Base-by-base conservation (phyloP, 192 early-diverging fungal genomes). In the Tieghemiomyces parasiticus region DNA sequence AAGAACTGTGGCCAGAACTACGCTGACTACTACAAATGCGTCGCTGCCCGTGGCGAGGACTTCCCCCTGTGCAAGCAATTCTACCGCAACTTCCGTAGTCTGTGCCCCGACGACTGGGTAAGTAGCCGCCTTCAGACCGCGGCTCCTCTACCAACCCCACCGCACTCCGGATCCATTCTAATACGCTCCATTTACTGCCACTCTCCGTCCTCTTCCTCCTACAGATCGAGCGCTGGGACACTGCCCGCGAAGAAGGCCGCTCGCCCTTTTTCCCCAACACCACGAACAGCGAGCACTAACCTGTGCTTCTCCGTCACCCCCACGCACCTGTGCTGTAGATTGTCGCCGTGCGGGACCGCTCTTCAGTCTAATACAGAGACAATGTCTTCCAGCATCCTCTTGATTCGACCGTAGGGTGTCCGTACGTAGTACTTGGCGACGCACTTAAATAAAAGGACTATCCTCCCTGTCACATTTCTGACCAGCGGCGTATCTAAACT, bases 1-100 rank as follows among this genome's bases (percentile, higher is more conserved):
- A 93, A 91, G 83, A 86, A 89, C 85, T 99, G 95, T 85, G 95
- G 92, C 91, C 95, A 99, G 82, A 92, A 93, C 83, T 99, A 95
- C 75, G 83, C 84, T 59, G 95, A 99, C 75, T 95, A 89, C 73
- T 77, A 76, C 77, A 82, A 84, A 75, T 99, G 96, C 70, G 80
- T 92, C 35, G 77, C 79, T 50, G 88, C 86, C 64, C 93, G 92
- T 83, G 96, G 96, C 68, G 93, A 96, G 74, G 93, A 95, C 63
- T 97, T 80, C 67, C 75, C 83, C 44, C 89, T 89, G 31, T 99
- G 96, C 85, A 78, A 85, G 67, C 85, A 89, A 68, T 99, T 99
- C 77, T 78, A 76, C 69, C 77, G 68, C 64, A 80, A 87, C 35
- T 99, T 83, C 81, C 76, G 74, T 62, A 76, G 82, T 48, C 77